Conservation (phyloP, 208 protist species). For the Acanthamoeba royreba region DNA sequence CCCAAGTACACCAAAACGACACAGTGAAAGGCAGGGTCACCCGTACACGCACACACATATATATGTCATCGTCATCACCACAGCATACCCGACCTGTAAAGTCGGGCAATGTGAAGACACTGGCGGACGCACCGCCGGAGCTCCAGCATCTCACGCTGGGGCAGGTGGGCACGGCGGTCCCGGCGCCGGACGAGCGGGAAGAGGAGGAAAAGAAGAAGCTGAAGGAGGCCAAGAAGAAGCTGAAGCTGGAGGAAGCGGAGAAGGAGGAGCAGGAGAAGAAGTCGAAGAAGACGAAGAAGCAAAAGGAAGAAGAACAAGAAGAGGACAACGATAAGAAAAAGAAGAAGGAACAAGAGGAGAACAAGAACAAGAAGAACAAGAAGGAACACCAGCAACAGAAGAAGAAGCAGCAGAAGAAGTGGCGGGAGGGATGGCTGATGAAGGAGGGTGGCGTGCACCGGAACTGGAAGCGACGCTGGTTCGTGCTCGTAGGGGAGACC, state of each 20-base stretch:
- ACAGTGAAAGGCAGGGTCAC: too few species aligned
- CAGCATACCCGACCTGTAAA: too few species aligned
- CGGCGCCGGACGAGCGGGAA: background rate
- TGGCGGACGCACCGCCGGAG: too few species aligned
- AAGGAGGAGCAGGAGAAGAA: background rate
- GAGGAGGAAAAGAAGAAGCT: background rate
- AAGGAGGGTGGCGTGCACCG: constrained; percentile 12
- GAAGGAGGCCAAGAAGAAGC: background rate
- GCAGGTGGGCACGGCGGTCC: too few species aligned
- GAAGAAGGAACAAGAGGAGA: background rate
- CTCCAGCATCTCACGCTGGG: too few species aligned
- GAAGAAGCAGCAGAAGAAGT: background rate
- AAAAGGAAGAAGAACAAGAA: background rate
- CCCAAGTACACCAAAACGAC: too few species aligned
- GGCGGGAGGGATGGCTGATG: background rate
- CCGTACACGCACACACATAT: too few species aligned
- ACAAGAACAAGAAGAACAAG: too few species aligned
- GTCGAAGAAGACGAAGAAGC: background rate
- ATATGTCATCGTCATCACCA: too few species aligned
- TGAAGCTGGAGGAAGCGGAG: background rate
- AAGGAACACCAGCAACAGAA: background rate
- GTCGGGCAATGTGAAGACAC: too few species aligned
- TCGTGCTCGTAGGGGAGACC: background rate
- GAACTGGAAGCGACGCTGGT: constrained; percentile 31
- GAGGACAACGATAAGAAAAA: background rate